Evolutionary conservation across 345 rosid genomes (phyloP), one percentile per base, ranked within the genome.

Genomic region (Rhodamnia argentea): DNA sequence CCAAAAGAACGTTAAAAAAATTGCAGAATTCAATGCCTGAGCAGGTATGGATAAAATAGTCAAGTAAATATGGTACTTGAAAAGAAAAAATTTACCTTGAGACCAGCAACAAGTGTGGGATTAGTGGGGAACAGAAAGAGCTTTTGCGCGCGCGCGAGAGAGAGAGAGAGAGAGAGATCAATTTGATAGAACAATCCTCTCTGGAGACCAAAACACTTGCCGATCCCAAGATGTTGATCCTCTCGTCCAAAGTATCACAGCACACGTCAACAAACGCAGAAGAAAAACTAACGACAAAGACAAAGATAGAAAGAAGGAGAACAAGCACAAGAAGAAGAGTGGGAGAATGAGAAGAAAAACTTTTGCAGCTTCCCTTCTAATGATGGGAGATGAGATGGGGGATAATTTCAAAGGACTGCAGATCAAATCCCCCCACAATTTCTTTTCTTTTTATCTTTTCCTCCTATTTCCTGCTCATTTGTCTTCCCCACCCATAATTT

Each of bases 91-190:
- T n/a, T 57, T 58, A 86, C 88, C 88, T 86, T 83, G 88, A 86
- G 84, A 76, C 54, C 47, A 42, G 82, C 62, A 44, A 82, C 70
- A 10, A 53, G 24, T 83, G 85, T 54, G 56, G 83, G 85, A 51
- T 54, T 62, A 52, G 52, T 83, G 74, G 88, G 88, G 88, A 86
- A 86, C 82, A 74, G 56, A 75, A 52, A 83, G 56, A 83, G 85
- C 29, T 78, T 32, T 84, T 32, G 78, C n/a, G n/a, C n/a, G n/a
- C n/a, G 75, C 15, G 75, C 15, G 76, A 29, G 60, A 57, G 60
- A 12, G 20, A 6, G 42, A 20, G 57, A 27, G 22, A 64, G 24
- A 70, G 78, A 70, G 78, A 70, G 78, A 64, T 8, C 12, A 8
- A 64, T 37, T 70, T 37, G 78, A 32, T 70, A 18, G 78, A 57